These are phyloP conservation scores for Jamesozyma gamospora DNA, from an alignment of 805 yeast genomes.

Conservation along the genomic window DNA sequence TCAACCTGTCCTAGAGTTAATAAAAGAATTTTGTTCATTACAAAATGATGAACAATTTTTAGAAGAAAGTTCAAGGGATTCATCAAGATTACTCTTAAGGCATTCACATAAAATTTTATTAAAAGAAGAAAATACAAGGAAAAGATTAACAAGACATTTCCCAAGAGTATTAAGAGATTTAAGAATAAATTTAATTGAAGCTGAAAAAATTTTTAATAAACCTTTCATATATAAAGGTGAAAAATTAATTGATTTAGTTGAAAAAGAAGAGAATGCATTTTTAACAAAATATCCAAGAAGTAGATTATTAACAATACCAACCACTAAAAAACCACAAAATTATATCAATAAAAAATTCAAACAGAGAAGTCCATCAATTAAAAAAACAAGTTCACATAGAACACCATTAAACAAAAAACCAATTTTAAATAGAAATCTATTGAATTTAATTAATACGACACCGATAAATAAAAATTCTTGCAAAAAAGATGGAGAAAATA, in stretches of 20 bases:
- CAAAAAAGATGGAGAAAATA: neutral
- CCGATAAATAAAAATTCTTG: neutral
- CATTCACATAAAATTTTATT: constrained; percentile 70
- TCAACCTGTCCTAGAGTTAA: constrained; percentile 46
- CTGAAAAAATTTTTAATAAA: constrained; percentile 35
- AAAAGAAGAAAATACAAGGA: constrained; percentile 70
- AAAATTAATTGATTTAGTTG: constrained; percentile 21
- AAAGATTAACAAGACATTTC: constrained; percentile 51
- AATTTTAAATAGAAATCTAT: neutral
- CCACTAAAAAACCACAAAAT: neutral
- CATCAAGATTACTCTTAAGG: constrained; percentile 65
- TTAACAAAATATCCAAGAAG: constrained; percentile 27
- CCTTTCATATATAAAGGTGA: constrained; percentile 27
- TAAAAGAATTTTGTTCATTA: constrained; percentile 46
- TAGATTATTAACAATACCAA: constrained; percentile 12
- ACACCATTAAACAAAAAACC: too few species aligned
- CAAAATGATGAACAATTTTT: constrained; percentile 52
- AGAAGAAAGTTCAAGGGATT: constrained; percentile 63
- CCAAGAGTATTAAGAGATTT: constrained; percentile 54
- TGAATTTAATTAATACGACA: neutral
- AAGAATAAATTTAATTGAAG: constrained; percentile 37
- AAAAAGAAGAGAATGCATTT: constrained; percentile 26
- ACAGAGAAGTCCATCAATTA: too few species aligned
- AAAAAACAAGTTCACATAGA: too few species aligned
- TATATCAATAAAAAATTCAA: too few species aligned